phyloP scores from a whole-genome alignment of 2,329 filamentous ascomycete species.

The Madurella fahalii region DNA sequence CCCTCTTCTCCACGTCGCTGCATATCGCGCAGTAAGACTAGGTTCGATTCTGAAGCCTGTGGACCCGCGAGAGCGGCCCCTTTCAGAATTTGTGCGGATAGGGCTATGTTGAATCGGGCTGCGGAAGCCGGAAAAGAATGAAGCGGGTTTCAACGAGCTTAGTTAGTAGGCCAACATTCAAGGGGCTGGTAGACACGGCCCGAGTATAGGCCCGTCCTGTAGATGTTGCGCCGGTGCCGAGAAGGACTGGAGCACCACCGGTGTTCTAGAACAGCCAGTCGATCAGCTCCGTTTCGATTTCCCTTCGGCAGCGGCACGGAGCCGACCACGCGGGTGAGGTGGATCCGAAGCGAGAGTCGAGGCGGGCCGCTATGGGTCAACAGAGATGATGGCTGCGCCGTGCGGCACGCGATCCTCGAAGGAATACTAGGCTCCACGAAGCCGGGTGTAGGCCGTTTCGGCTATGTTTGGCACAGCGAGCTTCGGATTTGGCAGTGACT shows the following conservation, averaged over 20 bases:
- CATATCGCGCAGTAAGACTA: background rate
- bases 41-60: conserved; percentile 8
- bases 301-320: background rate
- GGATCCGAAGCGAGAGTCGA: background rate
- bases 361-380: background rate
- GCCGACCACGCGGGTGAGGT: background rate
- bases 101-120: background rate
- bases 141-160: conserved; percentile 8
- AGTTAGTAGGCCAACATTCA: conserved; percentile 6
- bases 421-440: conserved; percentile 4
- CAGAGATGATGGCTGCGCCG: conserved; percentile 7
- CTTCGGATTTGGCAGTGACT: background rate
- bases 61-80: conserved; percentile 6
- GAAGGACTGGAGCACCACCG: background rate
- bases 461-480: conserved; percentile 8
- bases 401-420: conserved; percentile 8
- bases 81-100: background rate
- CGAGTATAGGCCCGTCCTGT: background rate
- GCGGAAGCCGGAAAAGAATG: background rate
- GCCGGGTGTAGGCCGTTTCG: conserved; percentile 10
- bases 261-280: background rate
- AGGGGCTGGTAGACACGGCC: background rate
- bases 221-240: background rate
- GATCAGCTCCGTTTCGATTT: background rate
- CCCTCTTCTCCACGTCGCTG: background rate